These are phyloP conservation scores for Nicotiana noctiflora DNA, from an alignment of 257 asterid species.

Conservation along the genomic window DNA sequence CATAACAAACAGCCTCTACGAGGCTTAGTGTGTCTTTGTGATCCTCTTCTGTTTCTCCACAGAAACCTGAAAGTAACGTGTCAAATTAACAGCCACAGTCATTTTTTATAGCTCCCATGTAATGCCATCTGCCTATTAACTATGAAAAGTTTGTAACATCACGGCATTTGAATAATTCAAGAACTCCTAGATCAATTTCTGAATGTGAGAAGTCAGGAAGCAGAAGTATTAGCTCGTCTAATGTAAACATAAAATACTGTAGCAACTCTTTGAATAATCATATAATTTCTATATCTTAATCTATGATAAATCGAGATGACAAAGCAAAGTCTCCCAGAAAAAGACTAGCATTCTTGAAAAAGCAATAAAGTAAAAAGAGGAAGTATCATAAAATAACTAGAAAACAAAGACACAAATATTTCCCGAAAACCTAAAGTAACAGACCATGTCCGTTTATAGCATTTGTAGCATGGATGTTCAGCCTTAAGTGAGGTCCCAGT, in stretches of 20 bases:
- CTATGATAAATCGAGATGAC: background rate
- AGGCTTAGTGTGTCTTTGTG: constrained; percentile 77
- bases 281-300: too few relatives aligned
- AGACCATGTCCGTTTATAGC: background rate
- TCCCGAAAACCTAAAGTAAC: background rate
- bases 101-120: background rate
- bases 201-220: background rate
- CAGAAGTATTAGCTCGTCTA: background rate
- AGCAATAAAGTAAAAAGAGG: background rate
- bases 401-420: background rate
- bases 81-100: constrained; percentile 11
- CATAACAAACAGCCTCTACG: constrained; percentile 61
- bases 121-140: background rate
- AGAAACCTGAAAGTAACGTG: constrained; percentile 54
- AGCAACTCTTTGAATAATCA: background rate
- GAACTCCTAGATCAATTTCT: background rate
- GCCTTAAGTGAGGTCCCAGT: background rate
- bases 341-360: background rate
- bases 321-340: background rate
- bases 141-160: background rate
- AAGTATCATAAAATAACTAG: background rate
- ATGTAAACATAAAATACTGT: too few relatives aligned
- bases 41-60: constrained; percentile 94
- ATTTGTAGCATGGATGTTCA: background rate
- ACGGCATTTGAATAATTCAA: background rate